These are phyloP conservation scores for Scopulariopsis brevicaulis DNA, from an alignment of 2,329 filamentous ascomycete genomes.

Conservation along the genomic window DNA sequence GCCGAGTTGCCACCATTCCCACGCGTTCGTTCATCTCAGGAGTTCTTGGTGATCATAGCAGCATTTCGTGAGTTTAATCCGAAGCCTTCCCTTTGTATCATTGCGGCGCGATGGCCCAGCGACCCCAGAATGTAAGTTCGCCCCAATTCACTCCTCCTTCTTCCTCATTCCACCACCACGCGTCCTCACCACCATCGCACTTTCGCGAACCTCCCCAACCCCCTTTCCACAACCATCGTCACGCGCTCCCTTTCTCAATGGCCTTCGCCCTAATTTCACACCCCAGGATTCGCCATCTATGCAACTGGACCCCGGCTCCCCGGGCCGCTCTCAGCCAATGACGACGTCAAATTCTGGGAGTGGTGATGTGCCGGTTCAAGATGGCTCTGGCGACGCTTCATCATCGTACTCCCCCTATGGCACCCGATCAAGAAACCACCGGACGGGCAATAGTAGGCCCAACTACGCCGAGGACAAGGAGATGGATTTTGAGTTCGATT, in stretches of 20 bases:
- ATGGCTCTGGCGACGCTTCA: slow-evolving; percentile 37
- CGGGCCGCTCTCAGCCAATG: slow-evolving; percentile 26
- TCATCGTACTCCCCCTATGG: slow-evolving; percentile 65
- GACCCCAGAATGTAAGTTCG: slow-evolving; percentile 8
- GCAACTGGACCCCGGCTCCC: slow-evolving; percentile 13
- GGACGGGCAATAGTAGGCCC: slow-evolving; percentile 64
- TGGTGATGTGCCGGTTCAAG: slow-evolving; percentile 27
- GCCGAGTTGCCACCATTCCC: background rate
- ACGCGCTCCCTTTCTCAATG: slow-evolving; percentile 9
- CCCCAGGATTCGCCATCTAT: slow-evolving; percentile 21
- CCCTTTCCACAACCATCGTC: background rate
- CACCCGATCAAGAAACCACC: slow-evolving; percentile 77
- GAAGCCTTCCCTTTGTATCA: background rate
- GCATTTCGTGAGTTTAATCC: background rate
- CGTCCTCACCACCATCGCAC: slow-evolving; percentile 3
- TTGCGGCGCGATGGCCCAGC: slow-evolving; percentile 7
- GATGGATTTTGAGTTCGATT: slow-evolving; percentile 75
- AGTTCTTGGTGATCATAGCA: background rate
- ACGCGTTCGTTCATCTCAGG: background rate
- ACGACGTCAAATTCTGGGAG: slow-evolving; percentile 36
- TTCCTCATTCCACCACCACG: slow-evolving; percentile 8
- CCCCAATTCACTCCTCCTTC: slow-evolving; percentile 2
- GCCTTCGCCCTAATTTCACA: background rate
- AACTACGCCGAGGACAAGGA: slow-evolving; percentile 96
- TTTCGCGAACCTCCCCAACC: slow-evolving; percentile 4